Evolutionary conservation across 352 stramenopile genomes (phyloP), one percentile per base, ranked within the genome.

Genomic region (Saprolegnia parasitica): DNA sequence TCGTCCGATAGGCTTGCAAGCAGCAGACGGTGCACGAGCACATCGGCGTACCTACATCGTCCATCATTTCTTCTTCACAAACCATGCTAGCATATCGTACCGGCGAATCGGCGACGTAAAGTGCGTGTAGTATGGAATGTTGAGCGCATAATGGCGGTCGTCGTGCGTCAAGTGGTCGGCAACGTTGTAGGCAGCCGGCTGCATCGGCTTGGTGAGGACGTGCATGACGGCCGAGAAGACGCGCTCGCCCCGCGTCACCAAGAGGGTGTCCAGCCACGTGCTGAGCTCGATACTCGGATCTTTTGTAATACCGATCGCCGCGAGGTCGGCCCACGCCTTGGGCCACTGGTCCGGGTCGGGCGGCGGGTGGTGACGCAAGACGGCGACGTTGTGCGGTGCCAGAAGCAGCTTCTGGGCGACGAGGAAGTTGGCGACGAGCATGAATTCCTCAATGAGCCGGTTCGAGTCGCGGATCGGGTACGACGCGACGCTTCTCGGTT

Each of bases 111-210:
- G 96, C 21, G 84, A 97, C n/a, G 96, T 99, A 70, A 99, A 99
- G 73, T 99, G 96, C 26, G 96, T 98, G 73, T 99, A 99, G 79
- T 98, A 98, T 10, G 94, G 95, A 67, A 98, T 98, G 70, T 98
- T 98, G 32, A 99, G 76, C 9, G 94, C 97, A 73, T 98, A 99
- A 78, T 99, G 97, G 15, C 85, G 76, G 91, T 94, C 98, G 9
- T 86, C 82, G 20, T 84, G 79, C 5, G 95, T 81, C 52, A 92
- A 74, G 5, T 8, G 13, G 18, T 67, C 56, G 11, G n/a, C 58
- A 26, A 67, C 42, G 72, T 96, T 80, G 71, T 99, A 99, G 71
- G 97, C 82, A 8, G 97, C 97, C 13, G 90, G 90, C 73, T 93
- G 88, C 94, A 99, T 98, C 0, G 95, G 95, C 58, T 91, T 93